Conservation (phyloP, 164 flowering plant species). For the Pachysandra terminalis region DNA sequence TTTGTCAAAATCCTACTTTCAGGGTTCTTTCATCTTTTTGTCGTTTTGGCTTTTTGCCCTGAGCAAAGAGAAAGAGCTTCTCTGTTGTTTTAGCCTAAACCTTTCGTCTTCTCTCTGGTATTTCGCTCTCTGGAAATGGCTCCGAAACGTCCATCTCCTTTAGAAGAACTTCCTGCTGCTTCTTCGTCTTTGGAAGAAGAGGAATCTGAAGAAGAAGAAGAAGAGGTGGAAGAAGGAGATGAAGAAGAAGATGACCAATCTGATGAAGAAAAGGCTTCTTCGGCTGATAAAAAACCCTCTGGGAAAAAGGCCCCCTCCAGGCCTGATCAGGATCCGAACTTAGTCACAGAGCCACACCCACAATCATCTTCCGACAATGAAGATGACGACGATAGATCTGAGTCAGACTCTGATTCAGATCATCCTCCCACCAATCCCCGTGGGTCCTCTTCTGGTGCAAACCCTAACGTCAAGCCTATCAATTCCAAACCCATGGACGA, state of each 20-base stretch:
- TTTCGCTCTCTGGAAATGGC: neutral
- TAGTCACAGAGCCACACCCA: neutral
- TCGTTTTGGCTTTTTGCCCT: neutral
- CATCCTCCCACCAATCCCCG: neutral
- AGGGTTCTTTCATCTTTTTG: neutral
- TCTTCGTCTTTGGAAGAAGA: slow-evolving; percentile 21
- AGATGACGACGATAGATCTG: slow-evolving; percentile 15
- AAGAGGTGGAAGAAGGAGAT: neutral
- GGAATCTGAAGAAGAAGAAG: slow-evolving; percentile 3
- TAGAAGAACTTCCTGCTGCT: slow-evolving; percentile 19
- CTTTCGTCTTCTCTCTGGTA: neutral
- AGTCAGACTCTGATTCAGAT: slow-evolving; percentile 20
- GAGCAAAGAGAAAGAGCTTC: neutral
- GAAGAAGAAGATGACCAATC: neutral
- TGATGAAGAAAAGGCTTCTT: neutral
- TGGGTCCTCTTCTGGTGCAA: slow-evolving; percentile 3
- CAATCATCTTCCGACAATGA: slow-evolving; percentile 15
- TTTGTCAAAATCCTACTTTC: too few species aligned
- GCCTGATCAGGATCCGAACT: neutral
- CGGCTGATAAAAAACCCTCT: slow-evolving; percentile 1
- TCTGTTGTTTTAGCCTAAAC: neutral
- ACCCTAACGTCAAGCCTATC: slow-evolving; percentile 23
- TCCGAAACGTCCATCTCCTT: neutral
- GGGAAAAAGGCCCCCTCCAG: neutral
- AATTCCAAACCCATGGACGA: slow-evolving; percentile 38